Evolutionary conservation across 208 protist species (phyloP), one percentile per base, ranked within the genome.

Genomic region (Leishmania tarentolae): DNA sequence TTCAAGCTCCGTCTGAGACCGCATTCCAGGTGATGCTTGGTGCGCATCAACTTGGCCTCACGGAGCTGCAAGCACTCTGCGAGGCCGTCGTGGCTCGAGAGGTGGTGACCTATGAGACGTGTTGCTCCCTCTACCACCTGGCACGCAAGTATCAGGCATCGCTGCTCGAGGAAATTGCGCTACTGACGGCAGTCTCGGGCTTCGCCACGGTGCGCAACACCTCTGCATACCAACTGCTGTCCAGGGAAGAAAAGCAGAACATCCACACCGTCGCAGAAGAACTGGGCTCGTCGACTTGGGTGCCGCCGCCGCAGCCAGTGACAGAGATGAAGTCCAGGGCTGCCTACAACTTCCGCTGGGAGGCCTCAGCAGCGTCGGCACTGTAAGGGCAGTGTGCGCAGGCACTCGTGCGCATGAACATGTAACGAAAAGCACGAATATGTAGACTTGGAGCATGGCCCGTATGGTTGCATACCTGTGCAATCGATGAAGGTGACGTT

Each of bases 31-130:
- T 89, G 42, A 86, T 97, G 86, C 79, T 97, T 42, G 93, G 93
- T 1, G 87, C 91, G 8, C 90, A 93, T 72, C 76, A 88, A 63
- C 88, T 97, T 1, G 82, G 83, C 70, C 82, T 95, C 17, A 50
- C 91, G 56, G 77, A 83, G 80, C 86, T 97, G 46, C 91, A 95
- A 81, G 84, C 87, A 19, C 89, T 92, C 72, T 93, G 90, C 73
- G 93, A 97, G 77, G 90, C 93, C 35, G 86, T 95, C 21, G 86
- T 97, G 37, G 88, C 90, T 24, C 91, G 91, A 5, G 89, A 93
- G 83, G 91, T 94, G 77, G 93, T 97, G 61, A 97, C 93, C 86
- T 97, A 93, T 82, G 80, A 91, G 53, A 94, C 84, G 24, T 94
- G 91, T 69, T 92, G 85, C 77, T 75, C 90, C 77, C 95, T 97